Evolutionary conservation across 2,329 filamentous ascomycete species (phyloP), one percentile per base, ranked within the genome.

Genomic region (Fusarium sp.): DNA sequence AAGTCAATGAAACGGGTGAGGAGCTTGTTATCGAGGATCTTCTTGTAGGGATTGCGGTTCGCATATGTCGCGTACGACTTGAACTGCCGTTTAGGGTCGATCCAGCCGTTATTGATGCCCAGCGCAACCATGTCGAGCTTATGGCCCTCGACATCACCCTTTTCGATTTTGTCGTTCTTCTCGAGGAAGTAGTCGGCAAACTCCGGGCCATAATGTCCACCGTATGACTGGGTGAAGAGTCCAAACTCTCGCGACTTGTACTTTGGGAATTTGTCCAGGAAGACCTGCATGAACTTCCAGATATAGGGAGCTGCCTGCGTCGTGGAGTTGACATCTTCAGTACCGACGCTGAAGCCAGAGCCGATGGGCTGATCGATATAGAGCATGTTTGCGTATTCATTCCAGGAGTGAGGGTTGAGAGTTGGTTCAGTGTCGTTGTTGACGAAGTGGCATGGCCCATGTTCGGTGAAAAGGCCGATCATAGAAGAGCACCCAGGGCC

Each of bases 401-500:
- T 88, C 85, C 87, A 90, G 1, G 86, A 86, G 77, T 85, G 88
- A 1, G 86, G 85, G 67, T 90, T 90, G 7, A 80, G 65, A 17
- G 75, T 75, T 0, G 83, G 74, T 34, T 74, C 68, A 3, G 73
- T 67, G n/a, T 72, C 64, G 14, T 62, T 56, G 17, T 70, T 54
- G 49, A 72, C 72, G 75, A 97, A 88, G 67, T 89, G 91, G 28
- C 92, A 90, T 7, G 95, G 94, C 45, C 95, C 95, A 64, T 97
- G 90, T 72, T 89, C 88, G 23, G 81, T 79, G 70, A 91, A 89
- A 53, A 91, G 73, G 11, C 76, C 76, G 53, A 74, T 40, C 67
- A 77, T 74, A 8, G 75, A 77, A 7, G 75, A 77, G 55, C 75
- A 77, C 15, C 76, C 76, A 9, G 76, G 76, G 3, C 76, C 76